Base-by-base conservation (phyloP, 129 eudicot genomes). In the Saposhnikovia divaricata region DNA sequence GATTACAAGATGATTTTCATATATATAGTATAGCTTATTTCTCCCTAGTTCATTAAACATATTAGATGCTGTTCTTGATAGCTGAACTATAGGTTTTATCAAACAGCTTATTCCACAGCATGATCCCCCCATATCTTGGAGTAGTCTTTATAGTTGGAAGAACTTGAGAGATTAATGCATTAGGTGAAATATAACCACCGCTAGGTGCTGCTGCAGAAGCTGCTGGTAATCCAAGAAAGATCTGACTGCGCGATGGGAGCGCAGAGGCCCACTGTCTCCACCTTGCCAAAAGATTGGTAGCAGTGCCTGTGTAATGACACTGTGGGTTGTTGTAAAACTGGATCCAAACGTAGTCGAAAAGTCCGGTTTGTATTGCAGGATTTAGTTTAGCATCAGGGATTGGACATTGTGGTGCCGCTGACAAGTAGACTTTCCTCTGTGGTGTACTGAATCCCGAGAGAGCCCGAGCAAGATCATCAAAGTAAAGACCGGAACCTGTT, bases 331-430 rank as follows among this genome's bases (percentile, higher is more conserved):
- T 89, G 78, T 91, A 93, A 50, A 92, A 92, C 68, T 92, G 97
- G 53, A 92, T 85, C 97, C 97, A 89, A 19, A 92, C 89, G 34
- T 87, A 92, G 83, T 90, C 97, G 68, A 90, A 92, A n/a, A 90
- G 74, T n/a, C 92, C 91, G 0, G 90, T 84, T 3, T 42, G 65
- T 39, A 90, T 80, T 2, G 92, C 92, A 0, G 85, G 34, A 37
- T 77, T 75, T 42, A 92, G 63, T 19, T 48, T 71, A 23, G 80
- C 79, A n/a, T 87, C 90, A 0, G 93, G 89, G 72, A 92, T 75
- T 0, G 91, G 93, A 59, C 97, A 92, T 46, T 92, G 97, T 19
- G 97, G 97, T 23, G 97, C 97, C 8, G 95, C 97, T 18, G 93
- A 81, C n/a, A 92, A 81, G 84, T 80, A 80, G 1, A 92, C 95